Base-by-base conservation (phyloP, 2,329 filamentous ascomycete species). In the Xylaria sp. region DNA sequence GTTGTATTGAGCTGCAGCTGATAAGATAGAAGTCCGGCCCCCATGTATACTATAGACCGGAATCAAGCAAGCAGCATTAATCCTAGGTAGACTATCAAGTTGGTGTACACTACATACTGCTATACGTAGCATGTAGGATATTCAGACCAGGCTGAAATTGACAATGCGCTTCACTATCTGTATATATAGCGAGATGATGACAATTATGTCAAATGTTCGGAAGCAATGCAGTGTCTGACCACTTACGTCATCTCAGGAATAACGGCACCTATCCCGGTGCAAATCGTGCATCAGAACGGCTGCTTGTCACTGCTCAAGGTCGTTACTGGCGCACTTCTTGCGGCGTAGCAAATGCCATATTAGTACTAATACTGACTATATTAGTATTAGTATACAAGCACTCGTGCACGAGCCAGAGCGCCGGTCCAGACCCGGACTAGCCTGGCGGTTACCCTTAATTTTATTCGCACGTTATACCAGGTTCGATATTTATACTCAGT, bases 281-380 rank as follows among this genome's bases (percentile, higher is more conserved):
- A 60, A 66, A 68, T 65, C 63, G 58, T 68, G 58, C 58, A 63
- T 59, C 63, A 47, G 53, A 50, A 58, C 50, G 50, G 13, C 22
- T 27, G 20, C 20, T 47, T 10, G 5, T 47, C 20, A 25, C 44
- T 25, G 20, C 22, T 7, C 20, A 3, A 13, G n/a, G n/a, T n/a
- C n/a, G n/a, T n/a, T n/a, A n/a, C n/a, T n/a, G n/a, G n/a, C n/a
- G n/a, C n/a, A n/a, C n/a, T 7, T 38, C 31, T 17, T 6, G 17
- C 20, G 3, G 33, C 31, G 49, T 29, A 44, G 25, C 27, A 15
- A 31, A 3, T 49, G 13, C 29, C 15, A 22, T 27, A n/a, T 57
- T 25, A 22, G n/a, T 22, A 20, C 9, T 50, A n/a, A n/a, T 29
- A 50, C 45, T 22, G 20, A 25, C 45, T 13, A 31, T 51, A 51